Percentiles rank a stretch among this genome's conserved stretches.
These are phyloP conservation scores for Calonectria pseudoturangicola DNA, from an alignment of 2,329 filamentous ascomycete species.

Conservation along the genomic window DNA sequence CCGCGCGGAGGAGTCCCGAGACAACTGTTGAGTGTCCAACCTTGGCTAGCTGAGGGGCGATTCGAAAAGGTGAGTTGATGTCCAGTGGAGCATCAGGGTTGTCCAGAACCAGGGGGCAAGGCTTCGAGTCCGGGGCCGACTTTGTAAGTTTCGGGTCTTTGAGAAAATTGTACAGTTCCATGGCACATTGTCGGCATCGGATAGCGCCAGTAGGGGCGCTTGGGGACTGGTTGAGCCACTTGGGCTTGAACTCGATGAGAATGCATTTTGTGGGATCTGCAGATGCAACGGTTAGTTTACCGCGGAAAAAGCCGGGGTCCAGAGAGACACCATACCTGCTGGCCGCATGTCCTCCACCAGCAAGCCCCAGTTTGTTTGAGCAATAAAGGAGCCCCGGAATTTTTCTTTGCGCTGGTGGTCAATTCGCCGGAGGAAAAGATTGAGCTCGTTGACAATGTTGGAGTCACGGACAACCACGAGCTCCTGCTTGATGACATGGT, in stretches of 20 bases:
- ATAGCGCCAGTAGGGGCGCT: conserved; percentile 77
- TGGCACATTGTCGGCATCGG: conserved; percentile 85
- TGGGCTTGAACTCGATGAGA: conserved; percentile 87
- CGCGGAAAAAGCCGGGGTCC: conserved; percentile 15
- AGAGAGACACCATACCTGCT: conserved; percentile 51
- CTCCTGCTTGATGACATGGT: conserved; percentile 60
- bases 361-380: conserved; percentile 77
- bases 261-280: conserved; percentile 56
- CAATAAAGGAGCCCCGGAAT: conserved; percentile 70
- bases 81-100: conserved; percentile 68
- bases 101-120: conserved; percentile 80
- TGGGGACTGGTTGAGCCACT: conserved; percentile 87
- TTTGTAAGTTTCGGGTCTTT: conserved; percentile 58
- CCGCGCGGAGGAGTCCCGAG: conserved; percentile 54
- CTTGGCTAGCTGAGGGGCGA: conserved; percentile 59
- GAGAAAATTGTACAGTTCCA: conserved; percentile 62
- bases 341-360: conserved; percentile 83
- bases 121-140: conserved; percentile 63
- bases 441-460: conserved; percentile 67
- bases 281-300: conserved; percentile 33
- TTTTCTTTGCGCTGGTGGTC: conserved; percentile 66
- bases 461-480: conserved; percentile 61
- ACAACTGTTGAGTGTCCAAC: conserved; percentile 55
- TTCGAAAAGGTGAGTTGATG: conserved; percentile 64
- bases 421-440: conserved; percentile 70